These are phyloP conservation scores for Globisporangium paroecandrum DNA, from an alignment of 352 stramenopile species.

Conservation along the genomic window DNA sequence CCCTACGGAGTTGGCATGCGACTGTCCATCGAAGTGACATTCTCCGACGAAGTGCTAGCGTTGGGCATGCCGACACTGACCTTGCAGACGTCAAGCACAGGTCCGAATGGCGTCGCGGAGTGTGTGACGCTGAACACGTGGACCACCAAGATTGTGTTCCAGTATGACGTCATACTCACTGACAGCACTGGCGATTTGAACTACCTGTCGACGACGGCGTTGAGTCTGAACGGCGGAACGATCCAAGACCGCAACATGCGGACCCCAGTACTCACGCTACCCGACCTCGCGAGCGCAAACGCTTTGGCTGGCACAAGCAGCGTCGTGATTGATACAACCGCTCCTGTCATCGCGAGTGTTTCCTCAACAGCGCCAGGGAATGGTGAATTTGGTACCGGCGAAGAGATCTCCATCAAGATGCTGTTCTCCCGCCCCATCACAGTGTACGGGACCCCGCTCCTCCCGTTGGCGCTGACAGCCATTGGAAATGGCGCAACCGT, in stretches of 20 bases:
- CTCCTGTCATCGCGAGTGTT: constrained; percentile 57
- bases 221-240: constrained; percentile 46
- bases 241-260: constrained; percentile 74
- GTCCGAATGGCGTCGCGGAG: constrained; percentile 44
- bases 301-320: constrained; percentile 50
- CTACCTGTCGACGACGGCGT: constrained; percentile 52
- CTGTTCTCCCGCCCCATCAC: constrained; percentile 59
- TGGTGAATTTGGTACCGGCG: constrained; percentile 65
- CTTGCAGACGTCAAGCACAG: constrained; percentile 38
- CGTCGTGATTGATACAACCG: constrained; percentile 68
- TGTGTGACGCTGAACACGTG: constrained; percentile 56
- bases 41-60: constrained; percentile 74
- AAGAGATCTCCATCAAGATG: constrained; percentile 58
- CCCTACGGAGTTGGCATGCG: constrained; percentile 67
- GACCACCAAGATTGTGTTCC: constrained; percentile 54
- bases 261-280: constrained; percentile 49
- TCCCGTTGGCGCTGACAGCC: constrained; percentile 41
- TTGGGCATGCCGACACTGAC: constrained; percentile 50
- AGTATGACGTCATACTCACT: constrained; percentile 59
- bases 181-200: constrained; percentile 55
- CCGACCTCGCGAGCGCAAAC: constrained; percentile 29
- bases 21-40: constrained; percentile 61
- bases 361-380: constrained; percentile 44
- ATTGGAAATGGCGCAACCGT: constrained; percentile 34
- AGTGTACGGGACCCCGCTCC: constrained; percentile 56